A percentile compares a stretch with the other conserved stretches of the same genome.
phyloP scores from a whole-genome alignment of 2,329 filamentous ascomycete species.

The Alternaria incomplexa region DNA sequence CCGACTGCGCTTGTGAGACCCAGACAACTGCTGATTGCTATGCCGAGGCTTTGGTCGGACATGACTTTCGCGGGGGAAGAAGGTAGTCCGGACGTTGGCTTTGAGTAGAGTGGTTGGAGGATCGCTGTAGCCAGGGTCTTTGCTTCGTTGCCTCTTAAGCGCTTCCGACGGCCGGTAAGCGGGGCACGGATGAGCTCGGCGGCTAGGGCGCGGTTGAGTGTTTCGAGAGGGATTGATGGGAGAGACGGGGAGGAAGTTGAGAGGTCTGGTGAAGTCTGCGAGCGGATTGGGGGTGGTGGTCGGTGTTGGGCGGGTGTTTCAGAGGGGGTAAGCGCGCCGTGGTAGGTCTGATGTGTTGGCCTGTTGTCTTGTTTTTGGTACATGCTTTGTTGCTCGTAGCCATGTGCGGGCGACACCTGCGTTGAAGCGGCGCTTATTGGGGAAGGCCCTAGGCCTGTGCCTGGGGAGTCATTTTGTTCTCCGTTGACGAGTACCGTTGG shows the following conservation, averaged over 20 bases:
- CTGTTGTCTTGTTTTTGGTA: constrained; percentile 19
- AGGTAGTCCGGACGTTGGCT: constrained; percentile 19
- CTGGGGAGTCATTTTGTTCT: constrained; percentile 43
- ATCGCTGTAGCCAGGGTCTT: constrained; percentile 55
- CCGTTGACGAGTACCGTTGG: constrained; percentile 63
- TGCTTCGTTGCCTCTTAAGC: constrained; percentile 54
- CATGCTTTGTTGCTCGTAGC: constrained; percentile 23
- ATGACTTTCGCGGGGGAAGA: constrained; percentile 37
- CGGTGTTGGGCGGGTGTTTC: constrained; percentile 35
- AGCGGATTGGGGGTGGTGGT: constrained; percentile 15
- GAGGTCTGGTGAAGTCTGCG: constrained; percentile 14
- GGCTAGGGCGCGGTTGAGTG: constrained; percentile 54
- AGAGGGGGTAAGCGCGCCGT: constrained; percentile 35
- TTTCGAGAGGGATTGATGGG: constrained; percentile 45
- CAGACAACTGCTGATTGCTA: constrained; percentile 54
- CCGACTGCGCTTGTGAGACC: constrained; percentile 44
- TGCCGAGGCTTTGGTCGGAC: constrained; percentile 45
- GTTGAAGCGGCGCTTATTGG: constrained; percentile 26
- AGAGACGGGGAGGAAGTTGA: constrained; percentile 5
- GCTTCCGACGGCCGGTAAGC: constrained; percentile 49
- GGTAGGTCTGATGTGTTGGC: constrained; percentile 32
- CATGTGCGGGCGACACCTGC: constrained; percentile 22
- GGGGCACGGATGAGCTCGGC: constrained; percentile 56
- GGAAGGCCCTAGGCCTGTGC: constrained; percentile 31
- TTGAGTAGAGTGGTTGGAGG: constrained; percentile 47